Evolutionary conservation across 2,329 filamentous ascomycete genomes (phyloP).

Genomic region (Phialemoniopsis sp.): DNA sequence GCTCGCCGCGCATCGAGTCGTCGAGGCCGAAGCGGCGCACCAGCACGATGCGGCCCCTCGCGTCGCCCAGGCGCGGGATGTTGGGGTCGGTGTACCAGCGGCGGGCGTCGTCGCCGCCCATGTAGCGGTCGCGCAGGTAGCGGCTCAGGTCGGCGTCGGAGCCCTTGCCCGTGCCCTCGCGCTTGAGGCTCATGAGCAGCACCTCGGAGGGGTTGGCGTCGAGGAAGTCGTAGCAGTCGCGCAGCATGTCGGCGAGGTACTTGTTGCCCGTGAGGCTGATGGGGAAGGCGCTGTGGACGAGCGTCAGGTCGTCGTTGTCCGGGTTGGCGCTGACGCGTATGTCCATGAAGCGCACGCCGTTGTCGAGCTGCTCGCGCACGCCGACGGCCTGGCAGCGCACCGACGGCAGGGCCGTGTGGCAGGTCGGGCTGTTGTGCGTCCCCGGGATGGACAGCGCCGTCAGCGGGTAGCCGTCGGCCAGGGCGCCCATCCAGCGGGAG

Average conservation of each 20-base stretch:
- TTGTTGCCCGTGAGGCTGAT: slow-evolving; percentile 79
- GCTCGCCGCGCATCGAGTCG: slow-evolving; percentile 44
- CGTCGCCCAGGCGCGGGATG: slow-evolving; percentile 75
- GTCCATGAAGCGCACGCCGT: slow-evolving; percentile 93
- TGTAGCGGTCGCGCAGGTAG: slow-evolving; percentile 71
- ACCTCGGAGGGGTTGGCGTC: slow-evolving; percentile 75
- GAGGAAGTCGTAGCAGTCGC: slow-evolving; percentile 71
- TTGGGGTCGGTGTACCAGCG: slow-evolving; percentile 75
- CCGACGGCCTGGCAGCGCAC: slow-evolving; percentile 87
- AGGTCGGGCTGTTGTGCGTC: slow-evolving; percentile 91
- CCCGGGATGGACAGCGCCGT: slow-evolving; percentile 86
- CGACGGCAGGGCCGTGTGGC: slow-evolving; percentile 78
- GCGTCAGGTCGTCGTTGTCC: slow-evolving; percentile 62
- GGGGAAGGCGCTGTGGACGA: slow-evolving; percentile 89
- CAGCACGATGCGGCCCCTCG: slow-evolving; percentile 77
- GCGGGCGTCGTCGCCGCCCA: slow-evolving; percentile 38
- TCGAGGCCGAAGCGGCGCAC: slow-evolving; percentile 74
- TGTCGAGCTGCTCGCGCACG: slow-evolving; percentile 73
- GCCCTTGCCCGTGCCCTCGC: slow-evolving; percentile 78
- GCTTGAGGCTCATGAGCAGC: slow-evolving; percentile 82
- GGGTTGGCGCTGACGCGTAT: slow-evolving; percentile 62
- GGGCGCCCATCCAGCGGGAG: slow-evolving; percentile 73
- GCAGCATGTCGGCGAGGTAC: slow-evolving; percentile 71
- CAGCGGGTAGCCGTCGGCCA: slow-evolving; percentile 68
- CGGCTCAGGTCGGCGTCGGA: slow-evolving; percentile 75